Percentiles rank a stretch among this genome's conserved stretches.
phyloP scores from a whole-genome alignment of 2,329 filamentous ascomycete species.

The Immersiporthe knoxdaviesiana region DNA sequence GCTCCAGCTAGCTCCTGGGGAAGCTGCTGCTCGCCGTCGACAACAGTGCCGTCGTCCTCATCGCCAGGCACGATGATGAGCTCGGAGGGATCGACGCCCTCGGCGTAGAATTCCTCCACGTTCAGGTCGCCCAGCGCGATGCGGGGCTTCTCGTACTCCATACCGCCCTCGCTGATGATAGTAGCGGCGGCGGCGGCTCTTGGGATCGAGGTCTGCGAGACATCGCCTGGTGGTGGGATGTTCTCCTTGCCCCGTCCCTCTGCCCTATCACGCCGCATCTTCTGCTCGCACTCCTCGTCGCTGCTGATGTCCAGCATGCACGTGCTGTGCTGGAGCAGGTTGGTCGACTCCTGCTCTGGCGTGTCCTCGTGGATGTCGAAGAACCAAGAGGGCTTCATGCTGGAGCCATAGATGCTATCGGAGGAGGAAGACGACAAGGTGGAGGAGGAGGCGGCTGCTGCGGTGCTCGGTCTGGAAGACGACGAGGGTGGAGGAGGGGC shows the following conservation, averaged over 20 bases:
- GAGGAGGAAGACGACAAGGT: slow-evolving; percentile 3
- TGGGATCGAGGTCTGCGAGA: slow-evolving; percentile 58
- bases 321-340: slow-evolving; percentile 89
- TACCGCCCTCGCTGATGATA: slow-evolving; percentile 41
- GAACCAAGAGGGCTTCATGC: slow-evolving; percentile 73
- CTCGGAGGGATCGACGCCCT: slow-evolving; percentile 65
- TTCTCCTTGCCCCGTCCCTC: slow-evolving; percentile 88
- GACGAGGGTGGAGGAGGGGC: slow-evolving; percentile 50
- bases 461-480: slow-evolving; percentile 35
- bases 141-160: slow-evolving; percentile 67
- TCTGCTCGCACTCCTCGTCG: slow-evolving; percentile 73
- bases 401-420: slow-evolving; percentile 41
- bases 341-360: slow-evolving; percentile 86
- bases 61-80: slow-evolving; percentile 67
- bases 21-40: slow-evolving; percentile 24
- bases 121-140: slow-evolving; percentile 69
- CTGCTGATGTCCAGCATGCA: slow-evolving; percentile 86
- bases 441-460: no score
- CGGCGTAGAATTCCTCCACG: slow-evolving; percentile 67
- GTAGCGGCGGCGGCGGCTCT: slow-evolving; percentile 37
- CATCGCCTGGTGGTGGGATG: slow-evolving; percentile 72
- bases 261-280: slow-evolving; percentile 53
- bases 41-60: slow-evolving; percentile 48
- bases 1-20: slow-evolving; percentile 16
- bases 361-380: slow-evolving; percentile 96